Base-by-base conservation (phyloP, 129 eudicot genomes). In the Artemisia argyi region DNA sequence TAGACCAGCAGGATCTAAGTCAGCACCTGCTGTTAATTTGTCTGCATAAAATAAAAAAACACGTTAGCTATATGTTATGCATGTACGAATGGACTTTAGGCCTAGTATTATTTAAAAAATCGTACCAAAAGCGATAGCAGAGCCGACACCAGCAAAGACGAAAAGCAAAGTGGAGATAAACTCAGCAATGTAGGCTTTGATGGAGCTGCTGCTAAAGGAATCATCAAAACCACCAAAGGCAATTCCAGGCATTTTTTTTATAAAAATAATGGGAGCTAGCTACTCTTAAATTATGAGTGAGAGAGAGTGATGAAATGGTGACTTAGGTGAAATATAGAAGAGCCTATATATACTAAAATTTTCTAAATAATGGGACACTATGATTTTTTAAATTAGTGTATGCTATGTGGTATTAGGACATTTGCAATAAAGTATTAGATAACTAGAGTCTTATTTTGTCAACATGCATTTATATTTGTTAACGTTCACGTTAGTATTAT, bases 111-210 rank as follows among this genome's bases (percentile, higher is more conserved):
- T 30, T 30, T 2, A 35, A 35, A 17, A 52, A 24, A 3, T 35
- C 42, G 13, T 76, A 93, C 98, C 86, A 64, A 68, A 93, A 53
- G 98, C 98, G 32, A 93, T 89, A 75, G 91, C 96, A 24, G 98
- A 93, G 54, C 98, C 98, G 51, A 89, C 98, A 7, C 96, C 98
- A 50, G 98, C 98, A 61, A 93, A 93, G 80, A 93, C 96, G 65
- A 93, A 93, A 81, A 93, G 88, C 84, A 93, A 71, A 55, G 96
- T 93, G 82, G 98, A 89, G 82, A 93, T 89, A 87, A 93, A 93
- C 75, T 93, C 98, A 3, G 98, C 96, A 51, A 89, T 47, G 74
- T 89, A 89, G 57, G 96, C 90, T 79, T 84, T 89, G 53, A 87
- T 35, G 7, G 96, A 82, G 53, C 62, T 80, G 17, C 63, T 9